Evolutionary conservation across 768 basidiomycete species (phyloP).

Genomic region (Scleroderma citrinum): DNA sequence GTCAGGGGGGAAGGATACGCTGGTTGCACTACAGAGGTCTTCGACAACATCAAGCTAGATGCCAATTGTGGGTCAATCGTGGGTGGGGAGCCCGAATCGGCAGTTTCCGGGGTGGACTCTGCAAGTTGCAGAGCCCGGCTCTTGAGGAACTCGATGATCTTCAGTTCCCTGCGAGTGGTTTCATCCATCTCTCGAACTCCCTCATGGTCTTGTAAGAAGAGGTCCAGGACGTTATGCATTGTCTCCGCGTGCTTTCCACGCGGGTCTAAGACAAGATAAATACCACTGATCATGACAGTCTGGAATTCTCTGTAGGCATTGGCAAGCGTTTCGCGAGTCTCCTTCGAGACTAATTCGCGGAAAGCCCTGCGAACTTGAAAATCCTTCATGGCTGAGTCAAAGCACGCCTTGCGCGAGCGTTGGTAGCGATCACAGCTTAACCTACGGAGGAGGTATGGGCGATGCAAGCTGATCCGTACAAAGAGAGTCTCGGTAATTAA

Average conservation of each 20-base stretch:
- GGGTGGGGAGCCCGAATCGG: slow-evolving; percentile 10
- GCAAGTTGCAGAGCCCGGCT: slow-evolving; percentile 53
- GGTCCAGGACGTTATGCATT: slow-evolving; percentile 78
- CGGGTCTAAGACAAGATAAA: slow-evolving; percentile 78
- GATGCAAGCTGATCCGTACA: slow-evolving; percentile 76
- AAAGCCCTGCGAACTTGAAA: slow-evolving; percentile 73
- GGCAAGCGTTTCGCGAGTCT: slow-evolving; percentile 63
- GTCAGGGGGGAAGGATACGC: slow-evolving; percentile 20
- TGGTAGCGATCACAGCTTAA: slow-evolving; percentile 75
- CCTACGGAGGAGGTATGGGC: slow-evolving; percentile 77
- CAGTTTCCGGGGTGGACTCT: slow-evolving; percentile 25
- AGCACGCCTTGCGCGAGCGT: slow-evolving; percentile 80
- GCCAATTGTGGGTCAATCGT: slow-evolving; percentile 33
- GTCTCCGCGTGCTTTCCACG: slow-evolving; percentile 57
- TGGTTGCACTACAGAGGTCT: slow-evolving; percentile 8
- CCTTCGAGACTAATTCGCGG: slow-evolving; percentile 52
- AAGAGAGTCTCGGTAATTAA: slow-evolving; percentile 87
- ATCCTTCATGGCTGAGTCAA: slow-evolving; percentile 86
- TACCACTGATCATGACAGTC: slow-evolving; percentile 84
- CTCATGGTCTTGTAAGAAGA: slow-evolving; percentile 58
- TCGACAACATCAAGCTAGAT: slow-evolving; percentile 7
- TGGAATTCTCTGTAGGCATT: slow-evolving; percentile 87
- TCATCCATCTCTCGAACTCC: slow-evolving; percentile 64
- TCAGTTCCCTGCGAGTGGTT: slow-evolving; percentile 76
- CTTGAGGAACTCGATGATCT: slow-evolving; percentile 79